phyloP scores from a whole-genome alignment of 2,329 filamentous ascomycete genomes.

The Colletotrichum sp. region DNA sequence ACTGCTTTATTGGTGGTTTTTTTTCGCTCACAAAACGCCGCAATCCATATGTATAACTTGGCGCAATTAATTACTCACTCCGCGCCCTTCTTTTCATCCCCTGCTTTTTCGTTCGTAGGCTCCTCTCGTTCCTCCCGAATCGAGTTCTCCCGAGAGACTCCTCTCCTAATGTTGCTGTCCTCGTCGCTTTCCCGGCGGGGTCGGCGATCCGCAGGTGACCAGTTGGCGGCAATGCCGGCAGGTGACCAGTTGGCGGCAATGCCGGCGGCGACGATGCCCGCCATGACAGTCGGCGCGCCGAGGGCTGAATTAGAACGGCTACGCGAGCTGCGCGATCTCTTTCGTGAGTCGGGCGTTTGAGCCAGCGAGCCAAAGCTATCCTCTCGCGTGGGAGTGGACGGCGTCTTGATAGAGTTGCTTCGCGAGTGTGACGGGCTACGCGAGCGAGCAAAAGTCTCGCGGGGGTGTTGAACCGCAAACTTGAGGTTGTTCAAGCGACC shows the following conservation, averaged over 20 bases:
- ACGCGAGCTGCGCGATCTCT: constrained; percentile 70
- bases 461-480: constrained; percentile 78
- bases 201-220: constrained; percentile 71
- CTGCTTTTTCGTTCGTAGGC: constrained; percentile 1
- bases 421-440: constrained; percentile 69
- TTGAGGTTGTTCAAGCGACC: constrained; percentile 82
- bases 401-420: constrained; percentile 66
- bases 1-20: not conserved
- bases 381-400: constrained; percentile 67
- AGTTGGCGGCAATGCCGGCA: constrained; percentile 76
- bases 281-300: constrained; percentile 79
- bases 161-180: constrained; percentile 23
- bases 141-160: constrained; percentile 12
- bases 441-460: constrained; percentile 68
- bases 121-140: constrained; percentile 14
- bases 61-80: constrained; percentile 14
- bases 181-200: constrained; percentile 38
- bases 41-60: not conserved
- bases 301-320: constrained; percentile 74
- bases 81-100: constrained; percentile 5
- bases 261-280: constrained; percentile 80
- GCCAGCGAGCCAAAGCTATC: constrained; percentile 55
- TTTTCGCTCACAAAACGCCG: constrained; percentile 7
- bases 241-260: constrained; percentile 81
- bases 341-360: constrained; percentile 65